Conservation (phyloP, 768 basidiomycete genomes). For the Pleurotus tuber-regium region DNA sequence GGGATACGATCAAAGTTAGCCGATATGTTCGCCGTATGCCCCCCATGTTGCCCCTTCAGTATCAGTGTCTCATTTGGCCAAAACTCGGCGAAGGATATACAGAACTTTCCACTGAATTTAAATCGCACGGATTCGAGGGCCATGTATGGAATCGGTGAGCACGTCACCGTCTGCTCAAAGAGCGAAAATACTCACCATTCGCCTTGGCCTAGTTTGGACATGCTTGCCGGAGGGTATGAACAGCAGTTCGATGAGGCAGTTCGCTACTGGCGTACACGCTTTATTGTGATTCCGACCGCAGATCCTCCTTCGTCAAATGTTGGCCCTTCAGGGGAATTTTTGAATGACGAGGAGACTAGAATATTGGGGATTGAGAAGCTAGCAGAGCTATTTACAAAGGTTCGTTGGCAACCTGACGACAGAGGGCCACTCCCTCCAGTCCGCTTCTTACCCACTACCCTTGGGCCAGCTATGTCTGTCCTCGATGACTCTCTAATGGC, state of each 20-base stretch:
- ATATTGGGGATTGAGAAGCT: constrained; percentile 90
- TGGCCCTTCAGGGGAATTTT: constrained; percentile 66
- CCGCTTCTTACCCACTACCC: constrained; percentile 80
- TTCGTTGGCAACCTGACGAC: constrained; percentile 76
- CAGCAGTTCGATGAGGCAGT: constrained; percentile 77
- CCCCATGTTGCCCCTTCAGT: constrained; percentile 61
- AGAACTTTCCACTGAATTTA: constrained; percentile 70
- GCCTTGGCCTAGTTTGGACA: constrained; percentile 69
- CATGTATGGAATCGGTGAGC: constrained; percentile 84
- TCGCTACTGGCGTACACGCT: constrained; percentile 92
- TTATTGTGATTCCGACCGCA: constrained; percentile 85
- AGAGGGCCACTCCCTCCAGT: constrained; percentile 53
- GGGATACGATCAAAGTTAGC: constrained; percentile 86
- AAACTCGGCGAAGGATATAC: constrained; percentile 87
- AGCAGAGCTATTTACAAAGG: constrained; percentile 81
- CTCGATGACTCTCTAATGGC: constrained; percentile 77
- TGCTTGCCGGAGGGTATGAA: constrained; percentile 83
- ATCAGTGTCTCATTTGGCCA: constrained; percentile 93
- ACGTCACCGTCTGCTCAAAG: too few relatives aligned
- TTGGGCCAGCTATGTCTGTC: constrained; percentile 78
- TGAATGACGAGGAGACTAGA: constrained; percentile 85
- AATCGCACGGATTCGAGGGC: constrained; percentile 75
- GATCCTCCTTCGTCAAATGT: constrained; percentile 57
- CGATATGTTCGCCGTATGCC: constrained; percentile 79
- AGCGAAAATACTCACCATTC: too few relatives aligned